A percentile compares a stretch with the other conserved stretches of the same genome.
phyloP scores from a whole-genome alignment of 2,329 filamentous ascomycete species.

The Chrysoporthe puriensis region DNA sequence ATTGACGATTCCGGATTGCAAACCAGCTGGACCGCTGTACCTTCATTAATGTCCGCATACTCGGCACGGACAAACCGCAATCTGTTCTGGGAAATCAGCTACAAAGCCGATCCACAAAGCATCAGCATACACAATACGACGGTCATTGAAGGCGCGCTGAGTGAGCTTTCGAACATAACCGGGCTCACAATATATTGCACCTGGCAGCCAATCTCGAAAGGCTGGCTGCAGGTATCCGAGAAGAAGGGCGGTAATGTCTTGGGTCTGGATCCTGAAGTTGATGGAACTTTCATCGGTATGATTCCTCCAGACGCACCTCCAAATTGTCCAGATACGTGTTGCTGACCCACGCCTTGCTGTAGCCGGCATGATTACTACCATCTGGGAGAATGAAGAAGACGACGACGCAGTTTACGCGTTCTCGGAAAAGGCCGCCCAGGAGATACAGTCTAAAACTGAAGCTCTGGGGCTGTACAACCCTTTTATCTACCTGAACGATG shows the following conservation, averaged over 20 bases:
- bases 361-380: constrained; percentile 1
- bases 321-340: no score
- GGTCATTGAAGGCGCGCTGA: neutral
- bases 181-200: neutral
- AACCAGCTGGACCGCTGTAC: no score
- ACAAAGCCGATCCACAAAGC: neutral
- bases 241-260: constrained; percentile 5
- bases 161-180: neutral
- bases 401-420: constrained; percentile 9
- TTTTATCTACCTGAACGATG: constrained; percentile 13
- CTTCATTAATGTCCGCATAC: no score
- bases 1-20: no score
- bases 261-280: constrained; percentile 10
- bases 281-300: constrained; percentile 6
- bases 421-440: no score
- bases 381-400: constrained; percentile 6
- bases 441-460: neutral
- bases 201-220: constrained; percentile 4
- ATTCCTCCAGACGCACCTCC: no score
- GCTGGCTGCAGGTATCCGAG: constrained; percentile 2
- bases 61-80: neutral
- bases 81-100: constrained; percentile 9
- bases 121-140: constrained; percentile 6
- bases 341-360: neutral
- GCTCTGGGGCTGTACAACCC: neutral